Evolutionary conservation across 1,284 basidiomycete species (phyloP), one percentile per base, ranked within the genome.

Genomic region (Fomitopsis pinicola): DNA sequence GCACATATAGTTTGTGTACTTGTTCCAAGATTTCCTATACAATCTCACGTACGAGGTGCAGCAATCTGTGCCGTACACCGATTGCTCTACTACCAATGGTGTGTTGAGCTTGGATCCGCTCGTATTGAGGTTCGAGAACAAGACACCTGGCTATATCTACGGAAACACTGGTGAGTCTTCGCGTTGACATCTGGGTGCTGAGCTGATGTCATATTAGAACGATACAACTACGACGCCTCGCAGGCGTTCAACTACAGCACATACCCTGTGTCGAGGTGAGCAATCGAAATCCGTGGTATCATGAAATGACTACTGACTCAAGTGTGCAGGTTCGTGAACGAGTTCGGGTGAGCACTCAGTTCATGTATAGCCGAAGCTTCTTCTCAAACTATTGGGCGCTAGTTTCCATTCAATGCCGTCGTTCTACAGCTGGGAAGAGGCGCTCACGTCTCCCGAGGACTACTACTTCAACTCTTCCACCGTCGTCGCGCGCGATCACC

Each of bases 341-440:
- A 88, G 66, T 87, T 87, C 64, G 82, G 83, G 80, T 82, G 64
- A 59, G 76, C 63, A 2, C 5, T 17, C 3, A 15, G 5, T 3
- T 33, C 17, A 22, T 14, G 3, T 0, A n/a, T 30, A 19, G 15
- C 30, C 44, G 33, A 28, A 15, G 3, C 19, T 46, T 45, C 35
- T 22, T 53, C 14, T 10, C 12, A 35, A 42, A n/a, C 22, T 26
- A 46, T 15, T 22, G n/a, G 52, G 22, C 7, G 10, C 26, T 52
- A 85, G 84, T 19, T 87, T 86, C 73, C 86, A 86, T 67, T 86
- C 85, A 0, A 82, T 86, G 79, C 84, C 86, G 0, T 87, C 83
- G 0, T 83, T 87, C 71, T 84, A 84, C 65, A 82, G 78, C 58
- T 86, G 85, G 81, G 79, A 87, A 67, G 81, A 86, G 64, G 82